Conservation (phyloP, 1,284 basidiomycete species). For the Marasmius tenuissimus region DNA sequence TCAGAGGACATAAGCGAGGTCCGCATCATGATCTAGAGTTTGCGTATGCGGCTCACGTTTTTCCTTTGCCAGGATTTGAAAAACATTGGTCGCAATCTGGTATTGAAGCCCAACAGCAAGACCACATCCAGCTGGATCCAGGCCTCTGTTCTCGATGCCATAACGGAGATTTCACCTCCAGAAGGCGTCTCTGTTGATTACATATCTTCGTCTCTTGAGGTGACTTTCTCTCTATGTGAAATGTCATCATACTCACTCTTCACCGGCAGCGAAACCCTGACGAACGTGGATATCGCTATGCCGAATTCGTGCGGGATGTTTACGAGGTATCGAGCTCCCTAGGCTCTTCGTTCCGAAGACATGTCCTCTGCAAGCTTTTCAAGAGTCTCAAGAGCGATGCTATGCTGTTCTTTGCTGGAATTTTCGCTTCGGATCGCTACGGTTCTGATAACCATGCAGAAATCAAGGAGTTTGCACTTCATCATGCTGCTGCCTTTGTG, state of each 20-base stretch:
- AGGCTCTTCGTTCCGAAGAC: conserved; percentile 47
- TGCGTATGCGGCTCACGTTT: background rate
- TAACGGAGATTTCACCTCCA: conserved; percentile 51
- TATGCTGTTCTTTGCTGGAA: conserved; percentile 78
- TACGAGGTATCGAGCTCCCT: conserved; percentile 66
- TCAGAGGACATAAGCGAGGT: conserved; percentile 35
- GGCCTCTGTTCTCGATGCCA: conserved; percentile 47
- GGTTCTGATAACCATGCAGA: conserved; percentile 18
- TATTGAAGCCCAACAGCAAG: conserved; percentile 59
- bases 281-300: conserved; percentile 41
- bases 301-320: conserved; percentile 54
- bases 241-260: background rate
- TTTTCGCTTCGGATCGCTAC: conserved; percentile 49
- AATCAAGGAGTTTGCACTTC: conserved; percentile 46
- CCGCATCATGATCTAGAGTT: conserved; percentile 29
- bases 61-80: conserved; percentile 35
- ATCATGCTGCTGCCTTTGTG: conserved; percentile 75
- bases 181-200: conserved; percentile 43
- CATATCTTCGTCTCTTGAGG: conserved; percentile 37
- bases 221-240: conserved; percentile 19
- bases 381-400: conserved; percentile 67
- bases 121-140: conserved; percentile 57
- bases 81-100: conserved; percentile 48
- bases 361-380: conserved; percentile 69
- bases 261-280: conserved; percentile 19